Percentiles rank a stretch among this genome's conserved stretches.
phyloP scores from a whole-genome alignment of 2,329 filamentous ascomycete genomes.

The Lecanoromycetidae sp. region DNA sequence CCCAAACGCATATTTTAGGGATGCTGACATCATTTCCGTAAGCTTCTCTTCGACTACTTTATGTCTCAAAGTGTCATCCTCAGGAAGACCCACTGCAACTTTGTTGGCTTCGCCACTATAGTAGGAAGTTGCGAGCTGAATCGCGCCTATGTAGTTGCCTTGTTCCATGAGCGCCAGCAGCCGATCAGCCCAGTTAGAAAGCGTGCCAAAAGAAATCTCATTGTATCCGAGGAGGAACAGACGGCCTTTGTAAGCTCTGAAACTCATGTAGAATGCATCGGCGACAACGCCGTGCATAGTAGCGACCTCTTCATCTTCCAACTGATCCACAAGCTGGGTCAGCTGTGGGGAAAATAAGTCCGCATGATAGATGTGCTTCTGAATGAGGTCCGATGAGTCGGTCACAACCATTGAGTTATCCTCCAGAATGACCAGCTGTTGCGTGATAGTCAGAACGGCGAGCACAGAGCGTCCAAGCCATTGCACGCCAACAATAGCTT shows the following conservation, averaged over 20 bases:
- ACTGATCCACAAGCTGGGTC: slow-evolving; percentile 69
- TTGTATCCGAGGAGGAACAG: slow-evolving; percentile 90
- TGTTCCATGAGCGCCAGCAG: slow-evolving; percentile 89
- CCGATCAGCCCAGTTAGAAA: slow-evolving; percentile 96
- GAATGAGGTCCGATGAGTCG: slow-evolving; percentile 82
- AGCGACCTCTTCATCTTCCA: slow-evolving; percentile 80
- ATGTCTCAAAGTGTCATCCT: slow-evolving; percentile 64
- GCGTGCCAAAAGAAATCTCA: slow-evolving; percentile 75
- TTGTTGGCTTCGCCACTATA: slow-evolving; percentile 88
- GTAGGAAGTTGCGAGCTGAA: slow-evolving; percentile 80
- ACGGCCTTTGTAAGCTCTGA: slow-evolving; percentile 86
- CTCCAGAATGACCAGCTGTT: slow-evolving; percentile 83
- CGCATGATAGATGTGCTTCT: slow-evolving; percentile 82
- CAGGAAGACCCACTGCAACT: slow-evolving; percentile 82
- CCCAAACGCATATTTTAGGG: slow-evolving; percentile 75
- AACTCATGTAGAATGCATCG: slow-evolving; percentile 97
- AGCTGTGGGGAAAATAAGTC: slow-evolving; percentile 86
- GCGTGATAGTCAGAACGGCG: slow-evolving; percentile 83
- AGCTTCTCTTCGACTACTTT: slow-evolving; percentile 77
- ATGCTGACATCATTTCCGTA: slow-evolving; percentile 85
- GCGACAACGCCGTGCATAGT: slow-evolving; percentile 93
- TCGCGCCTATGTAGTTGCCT: slow-evolving; percentile 89
- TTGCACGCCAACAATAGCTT: slow-evolving; percentile 90
- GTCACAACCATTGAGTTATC: slow-evolving; percentile 82
- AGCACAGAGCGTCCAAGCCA: slow-evolving; percentile 93